These are phyloP conservation scores for Dictyostelium discoideum DNA, from an alignment of 78 protist genomes.

Conservation along the genomic window DNA sequence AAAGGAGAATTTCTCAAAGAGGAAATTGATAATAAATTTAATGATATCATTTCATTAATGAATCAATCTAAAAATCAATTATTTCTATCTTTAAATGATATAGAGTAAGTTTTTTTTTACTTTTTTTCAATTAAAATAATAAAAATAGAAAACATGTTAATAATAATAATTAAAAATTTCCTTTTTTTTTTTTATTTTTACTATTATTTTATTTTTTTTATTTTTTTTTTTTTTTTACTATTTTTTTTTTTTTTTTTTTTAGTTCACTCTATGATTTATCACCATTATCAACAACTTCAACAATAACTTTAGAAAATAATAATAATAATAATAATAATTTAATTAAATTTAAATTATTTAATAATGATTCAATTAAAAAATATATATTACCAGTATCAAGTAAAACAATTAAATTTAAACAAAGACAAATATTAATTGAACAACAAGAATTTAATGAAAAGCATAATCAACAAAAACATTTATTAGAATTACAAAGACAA, in stretches of 20 bases:
- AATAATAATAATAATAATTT: neutral
- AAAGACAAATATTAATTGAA: neutral
- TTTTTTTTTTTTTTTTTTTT: neutral
- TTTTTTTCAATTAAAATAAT: neutral
- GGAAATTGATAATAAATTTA: conserved; percentile 18
- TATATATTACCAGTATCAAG: conserved; percentile 2
- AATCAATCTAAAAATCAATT: conserved; percentile 5
- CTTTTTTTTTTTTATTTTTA: neutral
- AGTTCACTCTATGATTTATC: neutral
- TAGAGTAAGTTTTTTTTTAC: neutral
- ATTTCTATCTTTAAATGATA: neutral
- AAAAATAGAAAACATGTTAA: neutral
- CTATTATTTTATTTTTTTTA: neutral
- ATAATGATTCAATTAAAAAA: conserved; percentile 5
- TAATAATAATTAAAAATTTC: neutral
- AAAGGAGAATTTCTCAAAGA: neutral
- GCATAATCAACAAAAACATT: conserved; percentile 48
- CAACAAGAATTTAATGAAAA: conserved; percentile 8
- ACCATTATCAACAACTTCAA: neutral
- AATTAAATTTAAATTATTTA: neutral
- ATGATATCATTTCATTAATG: neutral
- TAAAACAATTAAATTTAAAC: conserved; percentile 6
- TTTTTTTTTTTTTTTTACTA: neutral
- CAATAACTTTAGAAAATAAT: neutral
- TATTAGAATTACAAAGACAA: neutral